Conservation (phyloP, 208 protist genomes). For the Cochliopodium minus region DNA sequence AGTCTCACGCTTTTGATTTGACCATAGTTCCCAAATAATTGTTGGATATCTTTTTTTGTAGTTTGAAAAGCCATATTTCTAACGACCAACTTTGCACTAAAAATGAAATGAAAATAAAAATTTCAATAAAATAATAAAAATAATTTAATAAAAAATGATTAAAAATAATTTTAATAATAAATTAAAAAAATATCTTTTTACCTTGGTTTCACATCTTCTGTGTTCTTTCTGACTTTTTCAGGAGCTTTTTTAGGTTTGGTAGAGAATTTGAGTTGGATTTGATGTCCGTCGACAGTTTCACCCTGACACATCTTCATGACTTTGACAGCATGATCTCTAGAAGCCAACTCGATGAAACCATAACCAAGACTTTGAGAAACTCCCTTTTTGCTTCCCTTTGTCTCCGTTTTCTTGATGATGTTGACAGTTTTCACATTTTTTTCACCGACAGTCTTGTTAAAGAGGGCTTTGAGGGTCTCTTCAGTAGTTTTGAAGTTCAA, state of each 20-base stretch:
- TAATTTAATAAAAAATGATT: too few relatives aligned
- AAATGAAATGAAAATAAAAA: conserved; percentile 31
- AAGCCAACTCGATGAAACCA: conserved; percentile 77
- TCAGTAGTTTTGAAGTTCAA: conserved; percentile 66
- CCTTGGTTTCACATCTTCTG: too few relatives aligned
- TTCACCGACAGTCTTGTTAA: conserved; percentile 14
- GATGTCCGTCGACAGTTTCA: background rate
- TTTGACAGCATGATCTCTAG: conserved; percentile 20
- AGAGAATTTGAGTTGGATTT: background rate
- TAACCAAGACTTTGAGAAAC: conserved; percentile 47
- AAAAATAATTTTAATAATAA: conserved; percentile 20
- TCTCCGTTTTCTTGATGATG: conserved; percentile 33
- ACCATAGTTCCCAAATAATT: conserved; percentile 66
- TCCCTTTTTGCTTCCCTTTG: conserved; percentile 27
- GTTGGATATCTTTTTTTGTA: conserved; percentile 72
- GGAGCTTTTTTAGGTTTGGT: conserved; percentile 7
- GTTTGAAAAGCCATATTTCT: conserved; percentile 96
- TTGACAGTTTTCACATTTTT: conserved; percentile 10
- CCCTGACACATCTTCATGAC: conserved; percentile 27
- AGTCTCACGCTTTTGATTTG: conserved; percentile 81
- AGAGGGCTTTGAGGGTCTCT: conserved; percentile 25
- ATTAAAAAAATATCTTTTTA: too few relatives aligned
- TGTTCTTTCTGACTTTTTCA: too few relatives aligned
- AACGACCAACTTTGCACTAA: conserved; percentile 71
- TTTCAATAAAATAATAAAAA: background rate